phyloP scores from a whole-genome alignment of 2,329 filamentous ascomycete species.

The Ceratocystis destructans region DNA sequence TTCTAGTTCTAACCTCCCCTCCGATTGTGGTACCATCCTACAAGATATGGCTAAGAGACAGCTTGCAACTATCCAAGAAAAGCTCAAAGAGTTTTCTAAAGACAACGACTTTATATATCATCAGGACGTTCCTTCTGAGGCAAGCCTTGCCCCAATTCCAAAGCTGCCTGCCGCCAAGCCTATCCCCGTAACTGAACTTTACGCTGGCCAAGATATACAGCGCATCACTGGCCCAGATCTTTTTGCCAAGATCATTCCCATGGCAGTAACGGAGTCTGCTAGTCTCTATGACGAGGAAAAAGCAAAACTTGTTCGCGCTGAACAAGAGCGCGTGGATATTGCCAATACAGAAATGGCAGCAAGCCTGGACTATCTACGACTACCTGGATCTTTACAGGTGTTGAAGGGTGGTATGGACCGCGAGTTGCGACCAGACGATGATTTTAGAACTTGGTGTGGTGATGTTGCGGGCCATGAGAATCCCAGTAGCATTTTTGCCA shows the following conservation, averaged over 20 bases:
- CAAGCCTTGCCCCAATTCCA: constrained; percentile 63
- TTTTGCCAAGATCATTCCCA: constrained; percentile 90
- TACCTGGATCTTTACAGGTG: constrained; percentile 79
- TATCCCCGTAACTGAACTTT: constrained; percentile 90
- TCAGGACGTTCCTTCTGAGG: constrained; percentile 75
- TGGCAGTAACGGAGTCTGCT: constrained; percentile 90
- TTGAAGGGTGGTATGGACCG: constrained; percentile 88
- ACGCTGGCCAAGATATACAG: constrained; percentile 93
- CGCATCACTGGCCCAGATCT: constrained; percentile 93
- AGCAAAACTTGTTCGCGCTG: constrained; percentile 83
- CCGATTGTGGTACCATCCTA: constrained; percentile 62
- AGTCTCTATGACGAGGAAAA: constrained; percentile 98
- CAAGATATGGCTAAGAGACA: constrained; percentile 78
- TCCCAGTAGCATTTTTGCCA: constrained; percentile 65
- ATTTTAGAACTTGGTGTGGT: constrained; percentile 87
- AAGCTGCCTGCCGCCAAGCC: constrained; percentile 93
- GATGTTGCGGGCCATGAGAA: constrained; percentile 78
- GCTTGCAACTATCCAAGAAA: constrained; percentile 64
- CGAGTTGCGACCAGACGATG: constrained; percentile 62
- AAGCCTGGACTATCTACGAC: constrained; percentile 80
- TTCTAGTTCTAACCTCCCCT: constrained; percentile 65
- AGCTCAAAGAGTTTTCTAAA: constrained; percentile 60
- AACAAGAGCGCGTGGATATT: constrained; percentile 82
- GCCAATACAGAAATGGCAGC: constrained; percentile 94
- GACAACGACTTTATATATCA: constrained; percentile 99